These are phyloP conservation scores for Podospora bellae-mahoneyi DNA, from an alignment of 495 filamentous ascomycete species.

Conservation along the genomic window DNA sequence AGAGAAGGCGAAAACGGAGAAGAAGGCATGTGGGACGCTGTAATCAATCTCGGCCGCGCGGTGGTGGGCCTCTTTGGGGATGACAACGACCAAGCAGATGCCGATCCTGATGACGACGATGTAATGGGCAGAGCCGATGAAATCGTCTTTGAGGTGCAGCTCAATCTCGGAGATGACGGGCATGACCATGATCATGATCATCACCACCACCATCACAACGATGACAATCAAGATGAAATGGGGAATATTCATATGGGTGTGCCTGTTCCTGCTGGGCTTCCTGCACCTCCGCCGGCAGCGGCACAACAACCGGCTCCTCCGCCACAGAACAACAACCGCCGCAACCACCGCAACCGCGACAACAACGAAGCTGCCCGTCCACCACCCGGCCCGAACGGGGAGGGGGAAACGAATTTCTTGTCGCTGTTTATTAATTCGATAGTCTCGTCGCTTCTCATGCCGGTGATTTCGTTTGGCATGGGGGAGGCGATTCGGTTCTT, in stretches of 20 bases:
- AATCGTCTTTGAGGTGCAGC: conserved; percentile 43
- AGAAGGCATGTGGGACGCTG: conserved; percentile 12
- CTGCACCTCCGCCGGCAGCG: conserved; percentile 4
- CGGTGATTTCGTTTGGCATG: conserved; percentile 49
- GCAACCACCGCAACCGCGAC: conserved; percentile 5
- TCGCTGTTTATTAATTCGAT: conserved; percentile 34
- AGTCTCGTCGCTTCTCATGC: conserved; percentile 40
- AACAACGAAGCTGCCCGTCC: conserved; percentile 13
- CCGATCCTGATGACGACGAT: conserved; percentile 12
- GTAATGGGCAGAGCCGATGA: conserved; percentile 34
- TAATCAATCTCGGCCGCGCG: conserved; percentile 20
- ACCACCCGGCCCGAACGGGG: conserved; percentile 2
- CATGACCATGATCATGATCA: conserved; percentile 35
- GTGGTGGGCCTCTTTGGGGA: conserved; percentile 10
- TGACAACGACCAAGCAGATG: conserved; percentile 24
- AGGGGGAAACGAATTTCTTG: conserved; percentile 24
- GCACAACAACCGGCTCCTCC: conserved; percentile 5
- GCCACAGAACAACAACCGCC: conserved; percentile 4
- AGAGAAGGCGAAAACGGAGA: conserved; percentile 9
- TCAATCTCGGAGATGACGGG: conserved; percentile 39
- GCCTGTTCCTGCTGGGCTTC: conserved; percentile 7
- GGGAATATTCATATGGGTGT: conserved; percentile 26
- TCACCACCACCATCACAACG: conserved; percentile 40
- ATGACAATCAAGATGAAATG: conserved; percentile 32
- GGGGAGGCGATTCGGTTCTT: conserved; percentile 63